Percentiles rank a stretch among this genome's conserved stretches.
Conservation (phyloP, 2,329 filamentous ascomycete species). For the Fusarium sambucinum region DNA sequence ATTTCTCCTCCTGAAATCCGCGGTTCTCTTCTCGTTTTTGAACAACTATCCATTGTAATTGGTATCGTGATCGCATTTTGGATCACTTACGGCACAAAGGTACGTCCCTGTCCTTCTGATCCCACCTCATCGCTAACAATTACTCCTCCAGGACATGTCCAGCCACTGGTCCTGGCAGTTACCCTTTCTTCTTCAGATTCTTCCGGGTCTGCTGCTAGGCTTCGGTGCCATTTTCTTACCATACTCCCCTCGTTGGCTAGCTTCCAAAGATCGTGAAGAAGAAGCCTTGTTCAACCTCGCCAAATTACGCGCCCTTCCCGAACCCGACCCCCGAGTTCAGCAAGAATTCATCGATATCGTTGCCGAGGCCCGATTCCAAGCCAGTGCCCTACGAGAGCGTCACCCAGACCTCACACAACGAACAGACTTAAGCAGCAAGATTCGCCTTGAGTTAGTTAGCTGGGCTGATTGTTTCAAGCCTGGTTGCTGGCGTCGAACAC, state of each 20-base stretch:
- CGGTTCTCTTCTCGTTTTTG: constrained; percentile 59
- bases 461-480: constrained; percentile 64
- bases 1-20: constrained; percentile 62
- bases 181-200: constrained; percentile 49
- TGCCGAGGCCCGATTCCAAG: constrained; percentile 45
- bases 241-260: constrained; percentile 49
- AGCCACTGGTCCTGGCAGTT: constrained; percentile 49
- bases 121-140: too few species aligned
- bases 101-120: neutral
- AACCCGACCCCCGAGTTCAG: constrained; percentile 38
- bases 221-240: constrained; percentile 45
- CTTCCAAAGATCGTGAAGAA: constrained; percentile 43
- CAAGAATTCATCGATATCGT: constrained; percentile 47
- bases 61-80: constrained; percentile 51
- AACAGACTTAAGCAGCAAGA: constrained; percentile 48
- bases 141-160: constrained; percentile 23
- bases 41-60: constrained; percentile 52
- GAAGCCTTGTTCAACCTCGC: constrained; percentile 43
- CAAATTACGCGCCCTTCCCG: constrained; percentile 41
- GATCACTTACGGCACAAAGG: constrained; percentile 50
- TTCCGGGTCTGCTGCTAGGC: constrained; percentile 45
- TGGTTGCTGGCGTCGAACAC: constrained; percentile 60
- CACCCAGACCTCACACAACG: constrained; percentile 53
- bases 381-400: constrained; percentile 48
- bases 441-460: constrained; percentile 61